phyloP scores from a whole-genome alignment of 495 filamentous ascomycete species.

The Geopyxis carbonaria region DNA sequence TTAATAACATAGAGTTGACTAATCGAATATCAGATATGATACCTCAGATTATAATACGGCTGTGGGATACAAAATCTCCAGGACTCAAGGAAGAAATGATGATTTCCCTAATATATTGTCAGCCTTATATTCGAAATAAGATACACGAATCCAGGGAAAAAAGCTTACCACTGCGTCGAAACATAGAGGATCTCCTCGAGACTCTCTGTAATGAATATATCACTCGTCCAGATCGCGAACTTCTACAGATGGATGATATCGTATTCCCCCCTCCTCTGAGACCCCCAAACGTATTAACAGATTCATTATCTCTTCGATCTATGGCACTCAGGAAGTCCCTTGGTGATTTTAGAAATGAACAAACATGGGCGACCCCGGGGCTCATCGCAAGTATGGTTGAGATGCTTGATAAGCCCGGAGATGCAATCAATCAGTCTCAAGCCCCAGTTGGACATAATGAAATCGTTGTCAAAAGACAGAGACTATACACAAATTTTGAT shows the following conservation, averaged over 20 bases:
- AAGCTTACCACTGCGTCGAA: constrained; percentile 11
- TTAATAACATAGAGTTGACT: constrained; percentile 48
- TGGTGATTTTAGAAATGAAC: constrained; percentile 10
- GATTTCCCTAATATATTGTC: constrained; percentile 49
- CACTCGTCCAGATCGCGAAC: constrained; percentile 48
- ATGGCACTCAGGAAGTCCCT: constrained; percentile 20
- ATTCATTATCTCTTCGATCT: constrained; percentile 33
- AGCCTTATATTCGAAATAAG: constrained; percentile 38
- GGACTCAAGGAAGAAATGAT: constrained; percentile 42
- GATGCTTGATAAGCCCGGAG: constrained; percentile 13
- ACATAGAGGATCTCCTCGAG: constrained; percentile 40
- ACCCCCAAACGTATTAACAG: too few relatives aligned
- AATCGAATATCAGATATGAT: constrained; percentile 39
- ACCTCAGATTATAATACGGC: constrained; percentile 49
- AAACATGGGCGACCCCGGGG: constrained; percentile 21
- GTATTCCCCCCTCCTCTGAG: constrained; percentile 34
- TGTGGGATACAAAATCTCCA: constrained; percentile 56
- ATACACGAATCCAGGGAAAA: constrained; percentile 20
- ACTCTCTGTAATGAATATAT: constrained; percentile 56
- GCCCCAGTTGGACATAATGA: constrained; percentile 21
- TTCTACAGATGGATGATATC: constrained; percentile 61
- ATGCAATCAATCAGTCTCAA: too few relatives aligned
- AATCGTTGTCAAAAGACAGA: constrained; percentile 40
- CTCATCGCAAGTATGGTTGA: constrained; percentile 14
- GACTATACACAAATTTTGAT: constrained; percentile 38